Percentiles rank a stretch among this genome's conserved stretches.
Evolutionary conservation across 345 rosid species (phyloP).

Genomic region (Xanthoceras sorbifolium): DNA sequence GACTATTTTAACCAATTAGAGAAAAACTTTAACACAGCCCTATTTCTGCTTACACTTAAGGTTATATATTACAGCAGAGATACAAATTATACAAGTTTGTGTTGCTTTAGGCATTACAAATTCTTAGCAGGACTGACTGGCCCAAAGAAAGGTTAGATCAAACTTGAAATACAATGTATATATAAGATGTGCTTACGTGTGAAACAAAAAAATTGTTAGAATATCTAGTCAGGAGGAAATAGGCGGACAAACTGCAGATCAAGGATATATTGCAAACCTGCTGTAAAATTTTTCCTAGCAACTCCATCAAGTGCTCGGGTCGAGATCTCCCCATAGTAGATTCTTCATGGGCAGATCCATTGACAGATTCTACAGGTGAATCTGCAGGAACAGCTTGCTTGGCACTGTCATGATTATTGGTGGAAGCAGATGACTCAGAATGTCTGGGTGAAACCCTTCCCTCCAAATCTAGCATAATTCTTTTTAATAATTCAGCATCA

Average conservation of each 20-base stretch:
- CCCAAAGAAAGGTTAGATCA: not conserved
- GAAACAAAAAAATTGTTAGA: too few species aligned
- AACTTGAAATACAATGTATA: too few species aligned
- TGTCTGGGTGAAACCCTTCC: slow-evolving; percentile 36
- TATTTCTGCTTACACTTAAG: not conserved
- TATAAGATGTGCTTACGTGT: not conserved
- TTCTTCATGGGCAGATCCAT: slow-evolving; percentile 30
- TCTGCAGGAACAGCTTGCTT: slow-evolving; percentile 14
- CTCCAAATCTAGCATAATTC: slow-evolving; percentile 64
- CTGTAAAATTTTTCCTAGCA: slow-evolving; percentile 72
- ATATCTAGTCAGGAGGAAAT: not conserved
- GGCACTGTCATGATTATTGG: slow-evolving; percentile 2
- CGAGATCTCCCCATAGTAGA: slow-evolving; percentile 32
- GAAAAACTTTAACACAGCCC: not conserved
- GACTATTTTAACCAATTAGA: not conserved
- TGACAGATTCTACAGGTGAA: slow-evolving; percentile 28
- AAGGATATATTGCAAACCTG: slow-evolving; percentile 53
- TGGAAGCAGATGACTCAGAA: slow-evolving; percentile 12
- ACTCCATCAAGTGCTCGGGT: slow-evolving; percentile 61
- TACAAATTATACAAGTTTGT: not conserved
- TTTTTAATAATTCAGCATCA: slow-evolving; percentile 58
- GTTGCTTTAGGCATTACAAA: not conserved
- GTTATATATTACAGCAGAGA: not conserved
- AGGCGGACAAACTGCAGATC: not conserved
- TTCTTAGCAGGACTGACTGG: not conserved